A percentile compares a stretch with the other conserved stretches of the same genome.
These are phyloP conservation scores for Rhodomyrtus psidioides DNA, from an alignment of 441 rosid species.

Conservation along the genomic window DNA sequence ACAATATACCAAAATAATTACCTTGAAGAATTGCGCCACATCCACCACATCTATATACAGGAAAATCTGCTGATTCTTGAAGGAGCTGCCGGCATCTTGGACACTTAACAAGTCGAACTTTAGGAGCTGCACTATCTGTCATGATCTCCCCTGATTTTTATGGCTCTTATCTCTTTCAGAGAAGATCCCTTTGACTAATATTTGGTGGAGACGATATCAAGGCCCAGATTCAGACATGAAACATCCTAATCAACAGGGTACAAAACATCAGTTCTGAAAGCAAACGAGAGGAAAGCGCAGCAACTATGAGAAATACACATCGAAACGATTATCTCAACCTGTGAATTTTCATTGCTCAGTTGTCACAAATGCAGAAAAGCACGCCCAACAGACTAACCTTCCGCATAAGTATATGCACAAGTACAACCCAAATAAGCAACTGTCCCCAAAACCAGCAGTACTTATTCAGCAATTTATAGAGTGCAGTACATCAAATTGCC, in stretches of 20 bases:
- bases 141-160: background rate
- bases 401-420: background rate
- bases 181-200: background rate
- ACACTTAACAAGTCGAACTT: conserved; percentile 2
- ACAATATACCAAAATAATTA: background rate
- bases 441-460: background rate
- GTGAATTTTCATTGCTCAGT: background rate
- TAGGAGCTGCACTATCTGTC: background rate
- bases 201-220: background rate
- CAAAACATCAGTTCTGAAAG: background rate
- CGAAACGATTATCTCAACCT: background rate
- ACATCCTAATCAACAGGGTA: background rate
- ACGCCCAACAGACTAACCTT: background rate
- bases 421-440: background rate
- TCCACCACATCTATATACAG: conserved; percentile 3
- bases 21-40: conserved; percentile 4
- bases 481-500: background rate
- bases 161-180: background rate
- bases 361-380: background rate
- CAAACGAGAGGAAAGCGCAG: background rate
- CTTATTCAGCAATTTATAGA: background rate
- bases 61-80: conserved; percentile 2
- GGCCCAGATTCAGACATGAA: background rate
- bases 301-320: background rate
- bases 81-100: background rate